These are phyloP conservation scores for Paulownia fortunei DNA, from an alignment of 257 asterid species.

Conservation along the genomic window DNA sequence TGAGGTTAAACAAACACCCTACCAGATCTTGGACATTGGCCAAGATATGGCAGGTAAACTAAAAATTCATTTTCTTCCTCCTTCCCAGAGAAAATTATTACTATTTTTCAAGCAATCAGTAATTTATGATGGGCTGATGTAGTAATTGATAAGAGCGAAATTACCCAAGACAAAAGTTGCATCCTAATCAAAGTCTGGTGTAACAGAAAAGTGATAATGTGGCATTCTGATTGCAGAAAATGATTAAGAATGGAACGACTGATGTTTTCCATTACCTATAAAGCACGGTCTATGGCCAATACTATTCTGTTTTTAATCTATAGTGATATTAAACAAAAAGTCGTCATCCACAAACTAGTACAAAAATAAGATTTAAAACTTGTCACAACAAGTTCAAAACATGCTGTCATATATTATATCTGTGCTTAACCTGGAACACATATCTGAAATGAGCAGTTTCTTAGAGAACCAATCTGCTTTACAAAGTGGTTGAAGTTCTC, in stretches of 20 bases:
- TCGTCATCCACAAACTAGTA: conserved; percentile 25
- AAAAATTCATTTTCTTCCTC: conserved; percentile 9
- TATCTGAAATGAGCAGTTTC: conserved; percentile 71
- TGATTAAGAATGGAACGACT: neutral
- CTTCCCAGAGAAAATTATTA: neutral
- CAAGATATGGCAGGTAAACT: conserved; percentile 14
- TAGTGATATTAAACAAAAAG: neutral
- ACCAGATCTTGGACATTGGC: neutral
- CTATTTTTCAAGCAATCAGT: conserved; percentile 15
- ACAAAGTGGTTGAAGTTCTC: conserved; percentile 54
- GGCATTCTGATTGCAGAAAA: neutral
- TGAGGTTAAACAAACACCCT: neutral
- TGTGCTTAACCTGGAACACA: conserved; percentile 68
- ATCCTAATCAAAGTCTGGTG: neutral
- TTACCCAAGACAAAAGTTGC: conserved; percentile 2
- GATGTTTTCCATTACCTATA: conserved; percentile 4
- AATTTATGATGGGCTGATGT: conserved; percentile 13
- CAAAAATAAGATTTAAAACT: neutral
- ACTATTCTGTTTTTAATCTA: neutral
- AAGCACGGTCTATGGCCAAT: neutral
- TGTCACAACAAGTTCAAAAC: conserved; percentile 5
- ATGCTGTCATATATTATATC: neutral
- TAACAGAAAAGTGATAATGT: neutral
- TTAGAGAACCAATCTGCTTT: conserved; percentile 70
- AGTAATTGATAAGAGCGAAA: conserved; percentile 3